Conservation (phyloP, 176 grass and related monocot species). For the Oryza longistaminata region DNA sequence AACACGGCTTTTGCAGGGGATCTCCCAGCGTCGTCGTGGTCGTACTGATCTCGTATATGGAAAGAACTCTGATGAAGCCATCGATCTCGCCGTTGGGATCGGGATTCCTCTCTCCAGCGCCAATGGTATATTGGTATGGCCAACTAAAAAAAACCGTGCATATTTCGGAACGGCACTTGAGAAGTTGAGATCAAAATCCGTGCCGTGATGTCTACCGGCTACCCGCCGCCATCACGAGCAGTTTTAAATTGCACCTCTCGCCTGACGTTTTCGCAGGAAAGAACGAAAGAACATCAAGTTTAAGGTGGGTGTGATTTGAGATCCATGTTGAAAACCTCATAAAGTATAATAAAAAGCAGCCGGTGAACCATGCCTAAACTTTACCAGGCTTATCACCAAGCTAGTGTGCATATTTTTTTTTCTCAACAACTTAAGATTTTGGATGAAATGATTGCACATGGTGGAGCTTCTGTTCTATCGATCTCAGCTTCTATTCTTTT, state of each 20-base stretch:
- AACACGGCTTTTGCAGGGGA: slow-evolving; percentile 37
- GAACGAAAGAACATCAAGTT: background rate
- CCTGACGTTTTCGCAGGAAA: background rate
- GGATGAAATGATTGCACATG: background rate
- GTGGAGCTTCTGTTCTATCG: background rate
- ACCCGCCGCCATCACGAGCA: background rate
- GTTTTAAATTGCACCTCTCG: background rate
- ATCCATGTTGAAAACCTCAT: background rate
- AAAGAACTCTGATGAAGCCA: background rate
- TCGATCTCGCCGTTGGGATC: background rate
- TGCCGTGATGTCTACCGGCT: background rate
- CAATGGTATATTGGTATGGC: background rate
- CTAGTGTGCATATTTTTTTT: background rate
- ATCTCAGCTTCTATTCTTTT: background rate
- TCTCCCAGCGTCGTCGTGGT: slow-evolving; percentile 15
- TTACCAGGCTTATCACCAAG: background rate
- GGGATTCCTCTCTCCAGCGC: background rate
- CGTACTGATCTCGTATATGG: background rate
- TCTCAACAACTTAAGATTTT: background rate
- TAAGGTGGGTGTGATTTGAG: background rate
- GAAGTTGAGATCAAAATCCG: background rate
- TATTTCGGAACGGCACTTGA: background rate
- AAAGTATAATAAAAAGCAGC: too few relatives aligned
- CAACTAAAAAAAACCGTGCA: background rate
- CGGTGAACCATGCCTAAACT: background rate